These are phyloP conservation scores for Mycena kentingensis DNA, from an alignment of 768 basidiomycete genomes.

Conservation along the genomic window DNA sequence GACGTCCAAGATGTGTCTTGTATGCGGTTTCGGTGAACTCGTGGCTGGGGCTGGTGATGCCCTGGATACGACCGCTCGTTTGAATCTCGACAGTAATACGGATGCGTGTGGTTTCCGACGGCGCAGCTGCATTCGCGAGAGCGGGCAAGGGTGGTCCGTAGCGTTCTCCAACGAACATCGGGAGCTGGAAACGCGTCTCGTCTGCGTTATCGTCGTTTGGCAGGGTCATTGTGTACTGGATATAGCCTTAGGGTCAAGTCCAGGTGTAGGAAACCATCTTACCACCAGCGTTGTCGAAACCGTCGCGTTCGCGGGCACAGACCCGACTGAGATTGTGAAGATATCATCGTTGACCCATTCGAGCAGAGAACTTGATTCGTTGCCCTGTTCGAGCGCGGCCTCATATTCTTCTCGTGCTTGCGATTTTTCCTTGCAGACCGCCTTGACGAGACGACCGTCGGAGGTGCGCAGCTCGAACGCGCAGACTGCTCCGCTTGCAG, in stretches of 20 bases:
- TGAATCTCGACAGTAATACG: constrained; percentile 49
- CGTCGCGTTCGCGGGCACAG: constrained; percentile 44
- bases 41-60: constrained; percentile 49
- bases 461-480: constrained; percentile 51
- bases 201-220: constrained; percentile 50
- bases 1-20: constrained; percentile 33
- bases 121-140: constrained; percentile 34
- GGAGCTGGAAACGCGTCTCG: constrained; percentile 56
- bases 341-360: constrained; percentile 55
- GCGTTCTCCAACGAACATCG: constrained; percentile 50
- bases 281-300: constrained; percentile 48
- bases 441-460: constrained; percentile 45
- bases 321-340: constrained; percentile 60
- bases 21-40: constrained; percentile 36
- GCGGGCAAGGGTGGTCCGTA: constrained; percentile 51
- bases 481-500: constrained; percentile 55
- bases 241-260: not conserved
- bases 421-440: constrained; percentile 50
- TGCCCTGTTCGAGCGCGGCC: constrained; percentile 34
- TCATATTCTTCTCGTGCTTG: constrained; percentile 44
- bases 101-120: constrained; percentile 37
- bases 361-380: constrained; percentile 45
- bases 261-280: constrained; percentile 17
- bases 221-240: constrained; percentile 55
- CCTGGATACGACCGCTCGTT: constrained; percentile 45